Percentiles rank a stretch among this genome's conserved stretches.
phyloP scores from a whole-genome alignment of 331 rosid species.

The Rosa hybrid region DNA sequence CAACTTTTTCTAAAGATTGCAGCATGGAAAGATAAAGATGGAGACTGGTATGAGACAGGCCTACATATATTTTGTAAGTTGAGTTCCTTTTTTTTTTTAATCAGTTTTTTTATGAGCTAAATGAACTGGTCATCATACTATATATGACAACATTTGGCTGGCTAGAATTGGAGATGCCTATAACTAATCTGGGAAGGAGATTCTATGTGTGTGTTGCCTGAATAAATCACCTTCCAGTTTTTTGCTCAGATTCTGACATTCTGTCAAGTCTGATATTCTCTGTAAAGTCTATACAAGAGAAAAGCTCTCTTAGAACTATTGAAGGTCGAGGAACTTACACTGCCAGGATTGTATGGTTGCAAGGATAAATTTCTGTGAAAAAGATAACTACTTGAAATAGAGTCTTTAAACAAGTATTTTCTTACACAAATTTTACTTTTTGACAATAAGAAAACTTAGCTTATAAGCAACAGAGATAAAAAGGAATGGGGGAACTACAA shows the following conservation, averaged over 20 bases:
- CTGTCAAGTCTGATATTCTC: background rate
- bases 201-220: background rate
- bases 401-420: background rate
- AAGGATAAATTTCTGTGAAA: background rate
- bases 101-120: background rate
- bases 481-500: background rate
- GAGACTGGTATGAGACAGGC: slow-evolving; percentile 99
- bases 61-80: slow-evolving; percentile 94
- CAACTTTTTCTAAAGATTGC: slow-evolving; percentile 66
- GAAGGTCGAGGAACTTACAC: slow-evolving; percentile 2
- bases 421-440: background rate
- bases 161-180: slow-evolving; percentile 1
- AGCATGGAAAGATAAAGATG: slow-evolving; percentile 97
- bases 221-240: background rate
- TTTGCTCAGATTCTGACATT: background rate
- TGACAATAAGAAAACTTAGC: background rate
- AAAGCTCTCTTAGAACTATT: background rate
- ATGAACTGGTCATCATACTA: background rate
- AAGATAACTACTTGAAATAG: background rate
- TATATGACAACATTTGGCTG: background rate
- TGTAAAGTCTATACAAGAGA: background rate
- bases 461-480: background rate
- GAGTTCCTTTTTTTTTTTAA: background rate
- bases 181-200: background rate
- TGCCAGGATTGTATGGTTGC: background rate